Base-by-base conservation (phyloP, 257 asterid species). In the Solanum arcanum region DNA sequence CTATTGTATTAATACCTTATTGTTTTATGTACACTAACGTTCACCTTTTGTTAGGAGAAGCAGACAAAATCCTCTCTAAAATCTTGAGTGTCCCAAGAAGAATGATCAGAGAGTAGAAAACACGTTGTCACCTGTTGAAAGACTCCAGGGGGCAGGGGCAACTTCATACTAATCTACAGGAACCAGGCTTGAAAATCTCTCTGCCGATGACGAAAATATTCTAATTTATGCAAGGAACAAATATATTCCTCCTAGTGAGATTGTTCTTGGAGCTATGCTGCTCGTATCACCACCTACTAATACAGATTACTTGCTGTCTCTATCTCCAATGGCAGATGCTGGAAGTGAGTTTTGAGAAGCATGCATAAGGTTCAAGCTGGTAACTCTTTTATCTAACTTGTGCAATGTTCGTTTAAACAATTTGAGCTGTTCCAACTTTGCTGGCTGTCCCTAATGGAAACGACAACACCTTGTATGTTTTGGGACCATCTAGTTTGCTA, bases 191-290 rank as follows among this genome's bases (percentile, higher is more conserved):
- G 46, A 76, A 29, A 18, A 27, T 21, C 12, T 12, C n/a, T 42
- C 37, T 6, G 87, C 72, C 39, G 70, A 59, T 64, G 80, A 12
- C 41, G 92, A 93, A 8, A 90, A 89, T 37, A 85, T 62, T 20
- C 86, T 94, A 1, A 89, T 92, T 25, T 90, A 89, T 9, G 87
- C 90, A 12, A 87, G 66, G 74, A 90, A 89, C 60, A 73, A 69
- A 85, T 25, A 59, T 29, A 86, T 93, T 25, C 75, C 91, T 1
- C 92, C 88, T 1, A 92, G 92, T 52, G 95, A 93, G 90, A 89
- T 93, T 31, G 95, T 96, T 5, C 87, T 87, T 33, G 96, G 98
- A 81, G 94, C 91, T 18, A 66, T 84, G 86, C 60, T 83, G 70
- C 85, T 90, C 33, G 33, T 83, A 2, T 85, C 89, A 20, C 81